A percentile compares a stretch with the other conserved stretches of the same genome.
phyloP scores from a whole-genome alignment of 768 basidiomycete species.

The Lepiota subincarnata region DNA sequence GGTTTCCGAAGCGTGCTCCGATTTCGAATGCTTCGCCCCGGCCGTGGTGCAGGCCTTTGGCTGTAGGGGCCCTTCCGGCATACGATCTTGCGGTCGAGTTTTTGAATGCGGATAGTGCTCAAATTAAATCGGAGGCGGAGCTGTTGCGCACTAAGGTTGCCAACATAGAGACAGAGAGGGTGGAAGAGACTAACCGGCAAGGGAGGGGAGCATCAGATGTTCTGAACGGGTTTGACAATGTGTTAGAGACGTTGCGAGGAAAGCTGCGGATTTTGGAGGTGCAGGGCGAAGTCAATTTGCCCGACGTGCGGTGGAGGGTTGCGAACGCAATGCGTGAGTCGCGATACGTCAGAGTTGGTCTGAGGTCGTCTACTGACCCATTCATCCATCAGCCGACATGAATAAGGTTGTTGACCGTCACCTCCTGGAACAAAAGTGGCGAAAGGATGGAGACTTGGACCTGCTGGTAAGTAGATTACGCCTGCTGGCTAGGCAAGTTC shows the following conservation, averaged over 20 bases:
- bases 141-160: slow-evolving; percentile 31
- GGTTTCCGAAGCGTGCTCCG: slow-evolving; percentile 37
- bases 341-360: background rate
- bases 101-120: slow-evolving; percentile 57
- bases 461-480: slow-evolving; percentile 57
- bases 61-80: slow-evolving; percentile 60
- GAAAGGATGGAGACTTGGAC: slow-evolving; percentile 79
- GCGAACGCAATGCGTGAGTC: slow-evolving; percentile 75
- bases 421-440: slow-evolving; percentile 80
- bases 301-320: slow-evolving; percentile 74
- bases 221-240: slow-evolving; percentile 27
- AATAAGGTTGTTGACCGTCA: slow-evolving; percentile 69
- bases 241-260: slow-evolving; percentile 41
- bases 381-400: slow-evolving; percentile 52
- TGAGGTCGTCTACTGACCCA: background rate
- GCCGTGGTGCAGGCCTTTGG: slow-evolving; percentile 63
- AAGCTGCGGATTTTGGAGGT: slow-evolving; percentile 63
- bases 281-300: slow-evolving; percentile 82
- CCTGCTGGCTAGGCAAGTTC: background rate
- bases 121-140: slow-evolving; percentile 41
- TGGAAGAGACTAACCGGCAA: slow-evolving; percentile 20
- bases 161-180: slow-evolving; percentile 20
- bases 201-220: slow-evolving; percentile 25
- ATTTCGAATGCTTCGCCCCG: slow-evolving; percentile 51
- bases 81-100: slow-evolving; percentile 83